A percentile compares a stretch with the other conserved stretches of the same genome.
These are phyloP conservation scores for Plasmodium gaboni DNA, from an alignment of 169 alveolate species.

Conservation along the genomic window DNA sequence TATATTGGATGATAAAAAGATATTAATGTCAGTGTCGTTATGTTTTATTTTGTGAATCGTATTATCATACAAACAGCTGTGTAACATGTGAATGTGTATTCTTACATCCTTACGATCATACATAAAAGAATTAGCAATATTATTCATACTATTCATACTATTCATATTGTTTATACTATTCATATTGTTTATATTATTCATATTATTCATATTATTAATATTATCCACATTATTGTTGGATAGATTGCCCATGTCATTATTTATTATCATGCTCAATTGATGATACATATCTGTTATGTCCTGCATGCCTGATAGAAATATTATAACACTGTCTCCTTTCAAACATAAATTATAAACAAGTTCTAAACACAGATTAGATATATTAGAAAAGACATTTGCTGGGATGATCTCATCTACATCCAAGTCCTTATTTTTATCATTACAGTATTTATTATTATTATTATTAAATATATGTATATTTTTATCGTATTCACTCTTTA, in stretches of 20 bases:
- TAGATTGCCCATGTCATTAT: background rate
- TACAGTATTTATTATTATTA: background rate
- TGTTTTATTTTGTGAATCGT: constrained; percentile 22
- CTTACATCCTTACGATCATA: background rate
- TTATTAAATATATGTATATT: constrained; percentile 15
- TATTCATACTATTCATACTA: too few species aligned
- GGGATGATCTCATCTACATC: constrained; percentile 40
- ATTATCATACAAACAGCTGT: constrained; percentile 46
- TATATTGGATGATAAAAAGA: constrained; percentile 28
- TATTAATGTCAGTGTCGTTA: constrained; percentile 12
- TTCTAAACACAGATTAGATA: constrained; percentile 30
- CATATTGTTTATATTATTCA: too few species aligned
- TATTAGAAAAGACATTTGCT: constrained; percentile 46
- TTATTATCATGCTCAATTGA: constrained; percentile 26
- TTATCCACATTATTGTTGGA: background rate
- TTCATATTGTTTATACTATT: too few species aligned
- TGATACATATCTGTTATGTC: constrained; percentile 59
- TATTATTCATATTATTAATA: too few species aligned
- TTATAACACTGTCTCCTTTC: constrained; percentile 48
- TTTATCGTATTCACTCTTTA: constrained; percentile 37
- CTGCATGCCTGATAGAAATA: constrained; percentile 52
- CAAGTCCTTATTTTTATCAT: constrained; percentile 4
- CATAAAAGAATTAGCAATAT: too few species aligned
- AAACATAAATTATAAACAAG: constrained; percentile 40
- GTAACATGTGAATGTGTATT: constrained; percentile 32